Base-by-base conservation (phyloP, 768 basidiomycete genomes). In the Boletus rubescentipes region DNA sequence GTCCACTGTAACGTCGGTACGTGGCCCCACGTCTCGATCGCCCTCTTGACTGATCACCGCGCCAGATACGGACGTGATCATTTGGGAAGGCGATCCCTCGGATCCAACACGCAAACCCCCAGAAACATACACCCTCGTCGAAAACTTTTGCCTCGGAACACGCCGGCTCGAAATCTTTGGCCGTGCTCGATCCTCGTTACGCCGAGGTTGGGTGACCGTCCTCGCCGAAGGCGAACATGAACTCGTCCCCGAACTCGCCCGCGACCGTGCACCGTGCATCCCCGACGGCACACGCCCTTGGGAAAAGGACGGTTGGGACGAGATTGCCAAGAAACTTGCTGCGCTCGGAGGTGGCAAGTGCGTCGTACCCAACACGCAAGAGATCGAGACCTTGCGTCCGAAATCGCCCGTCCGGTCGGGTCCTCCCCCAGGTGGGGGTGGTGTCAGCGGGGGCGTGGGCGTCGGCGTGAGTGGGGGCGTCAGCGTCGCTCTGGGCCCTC, bases 1-100 rank as follows among this genome's bases (percentile, higher is more conserved):
- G 96, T 97, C 0, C 96, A 99, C 70, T 98, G 95, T 67, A 99
- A 99, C 72, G 89, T 99, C 60, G 93, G 91, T 91, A 68, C 46
- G 91, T 59, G 11, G 4, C 15, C 30, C 21, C 47, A 5, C 6
- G 11, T 30, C 30, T 1, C 8, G 15, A 9, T 35, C 54, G n/a
- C 23, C 3, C 10, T 30, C 1, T 6, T 42, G 12, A 26, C n/a
- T 21, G 5, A 18, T 9, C 14, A 5, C 31, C 37, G 10, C 32
- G 18, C 35, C 55, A 93, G 94, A 96, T 66, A 96, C 94, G n/a
- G 94, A 97, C 69, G 91, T 96, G 10, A 86, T 96, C 53, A 86
- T 98, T 18, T 97, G 95, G 93, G 91, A 94, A 77, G 89, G 92
- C n/a, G 92, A 95, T 61, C 75, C 85, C 7, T 70, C 78, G 5